These are phyloP conservation scores for Nigrospora sphaerica DNA, from an alignment of 2,329 filamentous ascomycete species.

Conservation along the genomic window DNA sequence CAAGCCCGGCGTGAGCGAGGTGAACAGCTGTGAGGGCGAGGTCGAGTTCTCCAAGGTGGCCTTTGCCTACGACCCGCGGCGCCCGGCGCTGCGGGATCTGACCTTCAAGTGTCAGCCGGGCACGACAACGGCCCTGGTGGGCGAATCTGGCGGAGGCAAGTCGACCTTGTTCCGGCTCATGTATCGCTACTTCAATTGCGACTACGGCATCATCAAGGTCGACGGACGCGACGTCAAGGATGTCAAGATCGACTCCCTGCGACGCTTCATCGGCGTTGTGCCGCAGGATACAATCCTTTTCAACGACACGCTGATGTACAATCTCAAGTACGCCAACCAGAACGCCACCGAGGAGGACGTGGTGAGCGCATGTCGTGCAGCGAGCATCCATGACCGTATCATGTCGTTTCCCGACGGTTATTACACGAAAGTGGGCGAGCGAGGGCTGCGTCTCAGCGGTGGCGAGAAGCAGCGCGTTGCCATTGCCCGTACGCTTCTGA, in stretches of 20 bases:
- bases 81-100: slow-evolving; percentile 75
- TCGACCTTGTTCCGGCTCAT: slow-evolving; percentile 93
- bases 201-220: slow-evolving; percentile 72
- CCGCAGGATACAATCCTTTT: slow-evolving; percentile 95
- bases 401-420: slow-evolving; percentile 83
- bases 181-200: slow-evolving; percentile 91
- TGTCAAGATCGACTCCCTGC: slow-evolving; percentile 87
- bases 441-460: slow-evolving; percentile 78
- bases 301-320: slow-evolving; percentile 93
- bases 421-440: slow-evolving; percentile 83
- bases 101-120: slow-evolving; percentile 82
- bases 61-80: slow-evolving; percentile 84
- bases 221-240: slow-evolving; percentile 80
- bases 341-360: slow-evolving; percentile 75
- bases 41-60: slow-evolving; percentile 84
- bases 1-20: slow-evolving; percentile 51
- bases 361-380: slow-evolving; percentile 72
- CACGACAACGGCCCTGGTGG: slow-evolving; percentile 91
- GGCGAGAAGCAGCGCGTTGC: slow-evolving; percentile 92
- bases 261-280: slow-evolving; percentile 87
- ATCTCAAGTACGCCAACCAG: slow-evolving; percentile 83
- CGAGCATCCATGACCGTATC: slow-evolving; percentile 90
- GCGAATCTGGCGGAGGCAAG: slow-evolving; percentile 94
- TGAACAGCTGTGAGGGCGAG: slow-evolving; percentile 68
- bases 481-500: slow-evolving; percentile 87